Conservation (phyloP, 2,329 filamentous ascomycete genomes). For the Magnaporthales sp. region DNA sequence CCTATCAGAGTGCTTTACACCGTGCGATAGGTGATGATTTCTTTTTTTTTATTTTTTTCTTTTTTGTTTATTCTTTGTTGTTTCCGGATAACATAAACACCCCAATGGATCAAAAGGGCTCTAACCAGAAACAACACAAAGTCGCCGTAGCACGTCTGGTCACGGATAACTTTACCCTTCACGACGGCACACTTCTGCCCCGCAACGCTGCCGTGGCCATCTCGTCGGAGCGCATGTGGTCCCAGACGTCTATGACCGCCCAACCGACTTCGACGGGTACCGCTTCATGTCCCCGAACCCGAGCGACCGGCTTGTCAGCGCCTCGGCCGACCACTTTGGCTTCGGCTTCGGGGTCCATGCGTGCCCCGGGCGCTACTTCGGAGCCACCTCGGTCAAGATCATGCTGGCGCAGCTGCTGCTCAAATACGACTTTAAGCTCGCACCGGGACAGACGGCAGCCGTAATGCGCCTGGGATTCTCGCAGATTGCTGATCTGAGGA, state of each 20-base stretch:
- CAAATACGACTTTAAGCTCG: slow-evolving; percentile 8
- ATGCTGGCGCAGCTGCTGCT: slow-evolving; percentile 12
- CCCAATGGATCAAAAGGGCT: too few species aligned
- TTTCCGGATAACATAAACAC: too few species aligned
- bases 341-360: slow-evolving; percentile 31
- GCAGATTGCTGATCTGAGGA: not conserved
- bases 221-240: not conserved
- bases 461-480: not conserved
- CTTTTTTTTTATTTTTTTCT: too few species aligned
- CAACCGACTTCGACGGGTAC: not conserved
- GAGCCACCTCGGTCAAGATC: slow-evolving; percentile 25
- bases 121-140: not conserved
- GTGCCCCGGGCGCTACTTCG: slow-evolving; percentile 31
- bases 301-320: not conserved
- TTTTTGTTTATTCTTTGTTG: too few species aligned
- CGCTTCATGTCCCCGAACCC: not conserved
- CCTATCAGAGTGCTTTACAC: too few species aligned
- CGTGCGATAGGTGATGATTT: too few species aligned
- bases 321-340: slow-evolving; percentile 13
- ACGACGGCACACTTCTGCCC: not conserved
- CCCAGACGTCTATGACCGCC: not conserved
- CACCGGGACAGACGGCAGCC: not conserved
- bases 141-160: not conserved
- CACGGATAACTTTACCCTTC: not conserved
- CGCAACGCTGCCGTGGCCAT: not conserved